These are phyloP conservation scores for Ceratocystis eucalypticola DNA, from an alignment of 2,329 filamentous ascomycete genomes.

Conservation along the genomic window DNA sequence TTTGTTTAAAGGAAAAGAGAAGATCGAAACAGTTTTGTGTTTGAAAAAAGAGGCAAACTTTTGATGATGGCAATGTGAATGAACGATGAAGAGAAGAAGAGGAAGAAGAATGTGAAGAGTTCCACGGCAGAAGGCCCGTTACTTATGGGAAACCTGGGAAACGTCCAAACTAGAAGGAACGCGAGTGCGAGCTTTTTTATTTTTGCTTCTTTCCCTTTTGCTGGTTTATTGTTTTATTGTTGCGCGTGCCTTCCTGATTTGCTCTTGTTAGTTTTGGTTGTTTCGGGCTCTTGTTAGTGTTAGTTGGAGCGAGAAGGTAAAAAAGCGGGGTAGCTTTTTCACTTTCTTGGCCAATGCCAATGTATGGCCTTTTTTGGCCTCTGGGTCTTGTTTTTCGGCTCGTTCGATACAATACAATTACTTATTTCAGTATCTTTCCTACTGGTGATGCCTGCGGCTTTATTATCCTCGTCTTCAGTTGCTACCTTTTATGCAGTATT, in stretches of 20 bases:
- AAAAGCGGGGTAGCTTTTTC: neutral
- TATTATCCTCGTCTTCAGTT: no score
- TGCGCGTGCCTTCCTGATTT: constrained; percentile 1
- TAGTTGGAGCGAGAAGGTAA: neutral
- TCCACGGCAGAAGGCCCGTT: neutral
- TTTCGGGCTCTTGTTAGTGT: neutral
- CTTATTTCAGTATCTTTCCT: no score
- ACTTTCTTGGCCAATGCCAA: no score
- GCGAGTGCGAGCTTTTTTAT: neutral
- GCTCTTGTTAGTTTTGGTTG: neutral
- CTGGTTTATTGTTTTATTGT: neutral
- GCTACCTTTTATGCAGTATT: no score
- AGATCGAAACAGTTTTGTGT: neutral
- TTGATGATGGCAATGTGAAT: neutral
- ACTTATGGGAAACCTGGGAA: neutral
- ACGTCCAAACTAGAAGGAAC: neutral
- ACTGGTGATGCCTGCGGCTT: no score
- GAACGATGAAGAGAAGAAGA: neutral
- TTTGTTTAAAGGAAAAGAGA: neutral
- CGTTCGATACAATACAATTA: no score
- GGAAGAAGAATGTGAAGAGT: neutral
- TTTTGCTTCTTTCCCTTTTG: neutral
- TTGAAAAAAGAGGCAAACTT: neutral
- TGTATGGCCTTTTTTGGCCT: no score
- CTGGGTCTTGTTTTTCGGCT: no score